A percentile compares a stretch with the other conserved stretches of the same genome.
Conservation (phyloP, 768 basidiomycete genomes). For the Dentipellis sp. region DNA sequence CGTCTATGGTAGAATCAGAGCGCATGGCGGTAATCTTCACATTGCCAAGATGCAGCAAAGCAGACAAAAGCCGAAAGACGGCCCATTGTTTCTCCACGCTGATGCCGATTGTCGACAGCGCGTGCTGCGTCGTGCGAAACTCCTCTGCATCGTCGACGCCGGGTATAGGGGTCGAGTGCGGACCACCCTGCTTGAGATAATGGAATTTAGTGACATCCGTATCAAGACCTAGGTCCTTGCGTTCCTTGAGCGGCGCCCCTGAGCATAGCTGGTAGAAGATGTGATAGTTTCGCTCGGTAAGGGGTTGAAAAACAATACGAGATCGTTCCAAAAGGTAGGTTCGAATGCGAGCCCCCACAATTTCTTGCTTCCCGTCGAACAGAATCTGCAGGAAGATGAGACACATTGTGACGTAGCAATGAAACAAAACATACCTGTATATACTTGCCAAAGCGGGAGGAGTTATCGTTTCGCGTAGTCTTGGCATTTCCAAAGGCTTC, state of each 20-base stretch:
- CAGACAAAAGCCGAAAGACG: constrained; percentile 88
- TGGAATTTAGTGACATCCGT: constrained; percentile 80
- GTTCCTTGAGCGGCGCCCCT: constrained; percentile 90
- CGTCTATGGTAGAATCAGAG: constrained; percentile 77
- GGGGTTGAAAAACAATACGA: constrained; percentile 93
- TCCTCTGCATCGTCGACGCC: constrained; percentile 97
- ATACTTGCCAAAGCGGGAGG: constrained; percentile 98
- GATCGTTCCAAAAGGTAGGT: constrained; percentile 98
- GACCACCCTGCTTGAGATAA: constrained; percentile 90
- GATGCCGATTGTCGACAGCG: constrained; percentile 94
- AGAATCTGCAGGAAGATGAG: constrained; percentile 59
- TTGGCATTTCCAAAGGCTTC: constrained; percentile 99
- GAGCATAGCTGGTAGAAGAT: constrained; percentile 99
- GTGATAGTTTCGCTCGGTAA: constrained; percentile 97
- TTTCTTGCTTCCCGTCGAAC: constrained; percentile 92
- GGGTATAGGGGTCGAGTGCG: constrained; percentile 72
- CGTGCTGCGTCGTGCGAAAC: constrained; percentile 88
- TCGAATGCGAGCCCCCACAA: constrained; percentile 97
- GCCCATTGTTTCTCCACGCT: constrained; percentile 98
- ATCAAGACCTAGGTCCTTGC: constrained; percentile 89
- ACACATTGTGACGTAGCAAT: neutral
- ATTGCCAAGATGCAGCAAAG: constrained; percentile 95
- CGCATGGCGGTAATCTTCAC: constrained; percentile 80
- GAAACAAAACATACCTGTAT: constrained; percentile 65
- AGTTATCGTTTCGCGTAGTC: constrained; percentile 98